These are phyloP conservation scores for Centrapalus pauciflorus DNA, from an alignment of 129 eudicot species.

Conservation along the genomic window DNA sequence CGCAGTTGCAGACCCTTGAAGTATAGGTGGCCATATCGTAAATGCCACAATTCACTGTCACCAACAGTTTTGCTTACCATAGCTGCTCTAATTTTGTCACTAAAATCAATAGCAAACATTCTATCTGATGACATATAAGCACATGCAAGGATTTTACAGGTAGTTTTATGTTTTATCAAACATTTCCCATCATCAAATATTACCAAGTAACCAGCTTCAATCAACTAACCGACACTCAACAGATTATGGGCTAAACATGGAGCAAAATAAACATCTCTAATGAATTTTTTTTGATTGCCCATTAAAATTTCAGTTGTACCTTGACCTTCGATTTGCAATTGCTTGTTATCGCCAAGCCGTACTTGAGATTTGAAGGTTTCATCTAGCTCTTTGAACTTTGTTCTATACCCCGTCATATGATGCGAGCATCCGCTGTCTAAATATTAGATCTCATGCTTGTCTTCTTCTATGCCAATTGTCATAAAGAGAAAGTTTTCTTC, in stretches of 20 bases:
- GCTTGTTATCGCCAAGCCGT: background rate
- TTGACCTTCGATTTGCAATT: background rate
- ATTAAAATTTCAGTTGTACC: background rate
- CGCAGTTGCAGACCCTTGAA: background rate
- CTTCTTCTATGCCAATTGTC: background rate
- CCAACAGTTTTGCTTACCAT: background rate
- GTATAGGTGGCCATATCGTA: background rate
- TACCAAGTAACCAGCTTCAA: background rate
- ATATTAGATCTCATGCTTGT: background rate
- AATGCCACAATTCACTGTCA: background rate
- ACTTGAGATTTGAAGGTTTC: background rate
- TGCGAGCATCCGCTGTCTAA: background rate
- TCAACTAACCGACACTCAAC: slow-evolving; percentile 5
- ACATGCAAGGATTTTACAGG: background rate
- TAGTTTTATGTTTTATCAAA: background rate
- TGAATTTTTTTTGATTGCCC: background rate
- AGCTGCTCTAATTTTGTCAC: background rate
- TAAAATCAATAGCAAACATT: background rate
- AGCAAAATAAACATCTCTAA: background rate
- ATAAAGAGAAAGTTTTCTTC: background rate
- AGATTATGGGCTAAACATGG: background rate
- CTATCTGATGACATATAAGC: background rate
- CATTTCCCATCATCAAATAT: background rate
- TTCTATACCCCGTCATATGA: no score
- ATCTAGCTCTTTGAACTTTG: background rate